These are phyloP conservation scores for Phialophora expanda DNA, from an alignment of 2,329 filamentous ascomycete genomes.

Conservation along the genomic window DNA sequence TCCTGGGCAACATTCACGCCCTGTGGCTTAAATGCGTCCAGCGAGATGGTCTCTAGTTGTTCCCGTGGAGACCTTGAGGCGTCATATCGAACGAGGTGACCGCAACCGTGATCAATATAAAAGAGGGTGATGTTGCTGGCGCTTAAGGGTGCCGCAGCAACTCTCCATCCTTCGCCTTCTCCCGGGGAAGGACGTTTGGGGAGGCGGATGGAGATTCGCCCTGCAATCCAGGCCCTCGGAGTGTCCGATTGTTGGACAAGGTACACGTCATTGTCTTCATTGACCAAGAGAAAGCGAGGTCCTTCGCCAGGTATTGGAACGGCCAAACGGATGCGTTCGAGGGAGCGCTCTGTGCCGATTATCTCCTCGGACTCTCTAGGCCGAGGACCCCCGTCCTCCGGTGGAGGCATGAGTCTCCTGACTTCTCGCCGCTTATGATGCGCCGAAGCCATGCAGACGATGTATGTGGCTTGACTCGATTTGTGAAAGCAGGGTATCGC, in stretches of 20 bases:
- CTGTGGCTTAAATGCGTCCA: constrained; percentile 1
- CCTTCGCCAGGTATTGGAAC: background rate
- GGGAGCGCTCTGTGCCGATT: background rate
- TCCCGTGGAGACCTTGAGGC: background rate
- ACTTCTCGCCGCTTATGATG: background rate
- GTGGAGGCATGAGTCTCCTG: background rate
- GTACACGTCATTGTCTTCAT: constrained; percentile 1
- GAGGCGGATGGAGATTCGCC: background rate
- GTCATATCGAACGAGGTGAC: constrained; percentile 9
- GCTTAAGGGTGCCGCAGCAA: background rate
- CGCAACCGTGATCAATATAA: background rate
- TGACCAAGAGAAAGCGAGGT: constrained; percentile 5
- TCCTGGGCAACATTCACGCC: background rate
- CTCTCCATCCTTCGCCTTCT: background rate
- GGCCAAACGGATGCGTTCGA: background rate
- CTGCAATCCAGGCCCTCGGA: background rate
- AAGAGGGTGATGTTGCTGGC: constrained; percentile 1
- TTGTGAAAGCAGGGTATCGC: constrained; percentile 10
- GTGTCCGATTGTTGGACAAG: background rate
- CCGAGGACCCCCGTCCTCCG: background rate
- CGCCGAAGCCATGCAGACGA: constrained; percentile 2
- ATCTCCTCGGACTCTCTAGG: background rate
- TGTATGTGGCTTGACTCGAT: constrained; percentile 3
- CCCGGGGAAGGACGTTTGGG: background rate
- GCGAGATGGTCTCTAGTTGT: background rate